Conservation (phyloP, 1,139 yeast genomes). For the Saccharomyces uvarum region DNA sequence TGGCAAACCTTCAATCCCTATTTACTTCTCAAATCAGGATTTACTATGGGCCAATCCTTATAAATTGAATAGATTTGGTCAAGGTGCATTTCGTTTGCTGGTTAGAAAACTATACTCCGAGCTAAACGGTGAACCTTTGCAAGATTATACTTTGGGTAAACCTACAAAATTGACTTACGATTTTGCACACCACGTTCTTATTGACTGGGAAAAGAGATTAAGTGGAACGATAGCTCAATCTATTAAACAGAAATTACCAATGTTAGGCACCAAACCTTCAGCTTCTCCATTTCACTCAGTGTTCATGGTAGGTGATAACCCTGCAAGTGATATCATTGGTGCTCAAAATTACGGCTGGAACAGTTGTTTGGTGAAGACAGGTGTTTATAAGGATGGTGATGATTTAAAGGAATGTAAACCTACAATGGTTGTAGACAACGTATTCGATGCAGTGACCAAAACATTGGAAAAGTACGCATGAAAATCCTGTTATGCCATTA, state of each 20-base stretch:
- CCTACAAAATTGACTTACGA: constrained; percentile 77
- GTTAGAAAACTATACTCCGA: constrained; percentile 58
- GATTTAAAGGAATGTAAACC: constrained; percentile 34
- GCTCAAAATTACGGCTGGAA: constrained; percentile 87
- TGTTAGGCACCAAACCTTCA: constrained; percentile 20
- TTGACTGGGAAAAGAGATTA: constrained; percentile 47
- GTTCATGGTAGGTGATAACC: constrained; percentile 95
- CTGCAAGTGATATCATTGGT: constrained; percentile 84
- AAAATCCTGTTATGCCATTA: not conserved
- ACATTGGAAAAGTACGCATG: constrained; percentile 22
- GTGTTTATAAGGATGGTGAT: constrained; percentile 75
- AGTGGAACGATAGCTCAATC: constrained; percentile 17
- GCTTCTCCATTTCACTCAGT: constrained; percentile 42
- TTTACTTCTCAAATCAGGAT: constrained; percentile 81
- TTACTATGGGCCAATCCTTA: constrained; percentile 88
- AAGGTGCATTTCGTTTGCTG: constrained; percentile 74
- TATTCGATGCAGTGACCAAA: constrained; percentile 32
- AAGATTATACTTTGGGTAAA: constrained; percentile 68
- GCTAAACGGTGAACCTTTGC: constrained; percentile 45
- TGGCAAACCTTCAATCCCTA: constrained; percentile 59
- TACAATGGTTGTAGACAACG: constrained; percentile 35
- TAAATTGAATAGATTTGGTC: constrained; percentile 75
- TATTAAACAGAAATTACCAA: constrained; percentile 17
- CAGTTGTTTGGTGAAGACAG: constrained; percentile 73
- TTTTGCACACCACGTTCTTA: constrained; percentile 67